Evolutionary conservation across 371 early-diverging fungal species (phyloP), one percentile per base, ranked within the genome.

Genomic region (Lichtheimia corymbifera): DNA sequence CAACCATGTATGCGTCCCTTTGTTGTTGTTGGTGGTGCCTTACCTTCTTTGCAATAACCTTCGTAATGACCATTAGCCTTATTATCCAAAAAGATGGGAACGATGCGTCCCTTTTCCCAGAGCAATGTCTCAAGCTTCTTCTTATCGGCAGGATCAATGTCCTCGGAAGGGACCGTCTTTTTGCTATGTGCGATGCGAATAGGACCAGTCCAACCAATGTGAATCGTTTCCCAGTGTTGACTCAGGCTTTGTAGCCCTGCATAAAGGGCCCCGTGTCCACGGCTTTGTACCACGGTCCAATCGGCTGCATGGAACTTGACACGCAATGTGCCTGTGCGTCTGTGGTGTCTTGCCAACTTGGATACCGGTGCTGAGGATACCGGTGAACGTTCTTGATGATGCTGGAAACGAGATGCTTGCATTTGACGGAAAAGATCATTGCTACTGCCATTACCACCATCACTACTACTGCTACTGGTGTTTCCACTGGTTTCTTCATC

Each of bases 41-140:
- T 85, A 85, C 92, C 90, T 55, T 83, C 77, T 83, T 92, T 95
- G 84, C 90, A 95, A 79, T 85, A 94, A 11, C 91, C 95, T 73
- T 91, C 95, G 80, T 89, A 91, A 77, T 87, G 92, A 17, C 83
- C 86, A 18, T 73, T 58, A 52, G 91, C 87, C 17, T 83, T 78
- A n/a, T 82, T 77, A n/a, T 87, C 87, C 53, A 95, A 63, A 62
- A 91, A 87, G 18, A 95, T 86, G 22, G 95, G 93, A 15, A 87
- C 73, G 42, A 80, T 83, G 52, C 71, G 66, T 9, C 61, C 61
- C 13, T 65, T 68, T 27, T 82, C 67, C 55, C 67, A 62, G 20
- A 89, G 73, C 61, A 71, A 56, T 25, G 72, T 60, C 59, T 70
- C 66, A 53, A 87, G 60, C 12, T 58, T 53, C 9, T 59, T 56